These are phyloP conservation scores for Recurvomyces mirabilis DNA, from an alignment of 495 filamentous ascomycete genomes.

Conservation along the genomic window DNA sequence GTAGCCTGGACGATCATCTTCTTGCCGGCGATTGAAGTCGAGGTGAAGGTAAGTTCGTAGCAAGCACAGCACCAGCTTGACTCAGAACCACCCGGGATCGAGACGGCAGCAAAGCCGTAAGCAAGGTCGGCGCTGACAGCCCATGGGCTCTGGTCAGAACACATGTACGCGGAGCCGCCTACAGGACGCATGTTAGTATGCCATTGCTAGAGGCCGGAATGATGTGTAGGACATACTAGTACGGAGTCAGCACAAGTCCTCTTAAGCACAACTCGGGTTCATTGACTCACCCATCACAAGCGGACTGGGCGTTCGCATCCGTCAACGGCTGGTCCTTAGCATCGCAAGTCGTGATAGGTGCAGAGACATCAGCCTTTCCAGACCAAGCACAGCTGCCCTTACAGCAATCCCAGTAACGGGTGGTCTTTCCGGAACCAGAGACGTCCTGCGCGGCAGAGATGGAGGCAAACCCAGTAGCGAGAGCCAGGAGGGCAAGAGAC, in stretches of 20 bases:
- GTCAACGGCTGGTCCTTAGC: conserved; percentile 41
- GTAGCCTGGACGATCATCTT: conserved; percentile 59
- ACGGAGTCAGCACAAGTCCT: no score
- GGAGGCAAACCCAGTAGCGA: conserved; percentile 27
- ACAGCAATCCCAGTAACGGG: conserved; percentile 63
- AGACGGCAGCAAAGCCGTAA: conserved; percentile 56
- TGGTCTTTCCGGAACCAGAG: conserved; percentile 39
- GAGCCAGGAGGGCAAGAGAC: conserved; percentile 54
- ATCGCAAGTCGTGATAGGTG: conserved; percentile 47
- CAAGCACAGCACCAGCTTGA: conserved; percentile 54
- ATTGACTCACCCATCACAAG: no score
- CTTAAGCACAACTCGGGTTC: no score
- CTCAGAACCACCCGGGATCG: conserved; percentile 42
- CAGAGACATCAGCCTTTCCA: conserved; percentile 40
- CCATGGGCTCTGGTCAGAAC: conserved; percentile 52
- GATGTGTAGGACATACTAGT: no score
- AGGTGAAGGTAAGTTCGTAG: conserved; percentile 54
- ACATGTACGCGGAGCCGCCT: conserved; percentile 52
- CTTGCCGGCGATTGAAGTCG: conserved; percentile 44
- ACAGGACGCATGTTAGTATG: no score
- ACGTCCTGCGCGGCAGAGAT: conserved; percentile 15
- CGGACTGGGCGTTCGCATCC: conserved; percentile 29
- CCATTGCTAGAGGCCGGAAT: no score
- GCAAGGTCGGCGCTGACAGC: conserved; percentile 43
- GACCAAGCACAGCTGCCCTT: conserved; percentile 56